These are phyloP conservation scores for Ascochyta pisi DNA, from an alignment of 2,329 filamentous ascomycete species.

Conservation along the genomic window DNA sequence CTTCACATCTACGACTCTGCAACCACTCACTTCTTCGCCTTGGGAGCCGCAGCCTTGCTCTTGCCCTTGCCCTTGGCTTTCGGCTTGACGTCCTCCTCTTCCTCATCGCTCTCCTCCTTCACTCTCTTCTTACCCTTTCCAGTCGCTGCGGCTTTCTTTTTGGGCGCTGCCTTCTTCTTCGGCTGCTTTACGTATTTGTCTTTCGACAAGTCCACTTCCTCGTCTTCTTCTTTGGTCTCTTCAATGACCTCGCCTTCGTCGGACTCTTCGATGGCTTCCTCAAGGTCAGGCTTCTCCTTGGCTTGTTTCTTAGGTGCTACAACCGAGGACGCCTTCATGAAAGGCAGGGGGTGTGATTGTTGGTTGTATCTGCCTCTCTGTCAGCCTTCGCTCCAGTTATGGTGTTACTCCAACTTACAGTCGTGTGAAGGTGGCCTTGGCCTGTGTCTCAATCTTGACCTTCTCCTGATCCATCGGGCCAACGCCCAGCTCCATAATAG, in stretches of 20 bases:
- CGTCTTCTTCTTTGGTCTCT: slow-evolving; percentile 66
- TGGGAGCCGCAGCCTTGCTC: slow-evolving; percentile 32
- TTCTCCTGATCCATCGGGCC: slow-evolving; percentile 79
- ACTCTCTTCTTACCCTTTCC: slow-evolving; percentile 47
- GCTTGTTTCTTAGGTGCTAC: slow-evolving; percentile 73
- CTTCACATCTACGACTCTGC: background rate
- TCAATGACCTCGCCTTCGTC: slow-evolving; percentile 66
- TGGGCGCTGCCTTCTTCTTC: slow-evolving; percentile 70
- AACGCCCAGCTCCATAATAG: slow-evolving; percentile 87
- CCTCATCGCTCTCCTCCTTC: slow-evolving; percentile 44
- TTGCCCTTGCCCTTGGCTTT: slow-evolving; percentile 57
- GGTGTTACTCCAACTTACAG: slow-evolving; percentile 64
- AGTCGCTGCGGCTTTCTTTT: slow-evolving; percentile 55
- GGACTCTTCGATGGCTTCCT: slow-evolving; percentile 94
- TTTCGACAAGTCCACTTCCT: slow-evolving; percentile 84
- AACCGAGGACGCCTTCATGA: slow-evolving; percentile 89
- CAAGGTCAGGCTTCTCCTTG: slow-evolving; percentile 85
- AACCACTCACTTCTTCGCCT: slow-evolving; percentile 26
- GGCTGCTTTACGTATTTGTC: slow-evolving; percentile 96
- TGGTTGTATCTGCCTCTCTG: slow-evolving; percentile 74
- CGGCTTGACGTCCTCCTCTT: slow-evolving; percentile 56
- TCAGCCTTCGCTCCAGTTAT: slow-evolving; percentile 14
- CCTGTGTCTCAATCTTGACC: slow-evolving; percentile 81
- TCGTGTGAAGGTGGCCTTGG: slow-evolving; percentile 89
- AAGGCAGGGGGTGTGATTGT: slow-evolving; percentile 86